Percentiles rank a stretch among this genome's conserved stretches.
These are phyloP conservation scores for Acidiella bohemica DNA, from an alignment of 495 filamentous ascomycete species.

Conservation along the genomic window DNA sequence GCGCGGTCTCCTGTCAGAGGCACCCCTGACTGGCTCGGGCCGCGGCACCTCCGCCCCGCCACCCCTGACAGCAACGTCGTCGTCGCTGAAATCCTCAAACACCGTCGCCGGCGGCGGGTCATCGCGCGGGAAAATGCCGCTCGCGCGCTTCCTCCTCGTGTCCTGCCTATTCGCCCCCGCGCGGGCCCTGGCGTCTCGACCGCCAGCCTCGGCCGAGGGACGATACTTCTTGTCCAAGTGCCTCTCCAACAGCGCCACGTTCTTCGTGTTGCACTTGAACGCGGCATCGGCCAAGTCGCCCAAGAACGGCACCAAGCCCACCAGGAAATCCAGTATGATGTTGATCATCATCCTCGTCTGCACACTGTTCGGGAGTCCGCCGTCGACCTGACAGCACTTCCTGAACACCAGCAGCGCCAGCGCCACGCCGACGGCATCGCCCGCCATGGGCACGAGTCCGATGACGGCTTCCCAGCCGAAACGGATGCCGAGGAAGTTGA, in stretches of 20 bases:
- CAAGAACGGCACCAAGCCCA: conserved; percentile 73
- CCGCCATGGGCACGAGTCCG: conserved; percentile 59
- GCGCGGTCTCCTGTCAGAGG: too few species aligned
- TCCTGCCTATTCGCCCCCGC: conserved; percentile 10
- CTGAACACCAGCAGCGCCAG: conserved; percentile 57
- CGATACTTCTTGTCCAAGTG: conserved; percentile 27
- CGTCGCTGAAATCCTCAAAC: conserved; percentile 29
- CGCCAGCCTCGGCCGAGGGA: conserved; percentile 6
- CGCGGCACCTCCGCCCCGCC: too few species aligned
- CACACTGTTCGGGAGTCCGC: conserved; percentile 47
- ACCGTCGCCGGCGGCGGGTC: conserved; percentile 27
- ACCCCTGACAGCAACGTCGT: too few species aligned
- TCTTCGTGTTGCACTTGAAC: conserved; percentile 29
- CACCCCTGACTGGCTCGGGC: too few species aligned
- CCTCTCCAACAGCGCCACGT: conserved; percentile 26
- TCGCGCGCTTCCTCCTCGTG: conserved; percentile 11
- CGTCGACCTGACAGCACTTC: conserved; percentile 54
- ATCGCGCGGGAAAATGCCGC: conserved; percentile 9
- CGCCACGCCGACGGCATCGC: conserved; percentile 59
- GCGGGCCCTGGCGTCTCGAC: conserved; percentile 11
- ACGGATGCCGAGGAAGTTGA: conserved; percentile 58
- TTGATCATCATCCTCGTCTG: conserved; percentile 60
- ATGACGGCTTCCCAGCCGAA: conserved; percentile 78
- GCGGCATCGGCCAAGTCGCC: conserved; percentile 67
- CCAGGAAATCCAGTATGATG: conserved; percentile 59